Conservation (phyloP, 495 filamentous ascomycete species). For the Aspergillus mulundensis region DNA sequence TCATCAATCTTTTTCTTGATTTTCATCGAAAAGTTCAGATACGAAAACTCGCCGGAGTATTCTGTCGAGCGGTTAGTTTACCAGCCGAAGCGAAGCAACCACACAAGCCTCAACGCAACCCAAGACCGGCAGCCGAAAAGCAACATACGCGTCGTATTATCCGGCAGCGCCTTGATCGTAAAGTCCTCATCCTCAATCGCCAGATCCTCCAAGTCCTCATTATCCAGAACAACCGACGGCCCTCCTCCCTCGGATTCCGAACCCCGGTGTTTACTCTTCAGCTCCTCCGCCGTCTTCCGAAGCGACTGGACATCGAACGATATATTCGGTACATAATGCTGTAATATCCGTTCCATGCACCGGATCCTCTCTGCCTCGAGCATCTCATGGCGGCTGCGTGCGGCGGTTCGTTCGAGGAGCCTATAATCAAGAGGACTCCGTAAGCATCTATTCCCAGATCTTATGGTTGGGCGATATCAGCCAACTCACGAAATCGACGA, state of each 20-base stretch:
- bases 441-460: neutral
- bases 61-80: slow-evolving; percentile 28
- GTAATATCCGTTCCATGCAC: slow-evolving; percentile 42
- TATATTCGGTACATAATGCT: slow-evolving; percentile 41
- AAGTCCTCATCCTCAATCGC: slow-evolving; percentile 45
- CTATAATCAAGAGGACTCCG: slow-evolving; percentile 17
- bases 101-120: no score
- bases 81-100: no score
- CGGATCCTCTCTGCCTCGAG: slow-evolving; percentile 42
- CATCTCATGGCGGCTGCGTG: slow-evolving; percentile 38
- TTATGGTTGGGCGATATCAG: no score
- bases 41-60: slow-evolving; percentile 52
- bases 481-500: slow-evolving; percentile 36
- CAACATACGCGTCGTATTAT: slow-evolving; percentile 45
- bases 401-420: slow-evolving; percentile 33
- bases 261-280: slow-evolving; percentile 35
- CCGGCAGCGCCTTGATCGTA: slow-evolving; percentile 43
- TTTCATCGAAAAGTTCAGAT: slow-evolving; percentile 49
- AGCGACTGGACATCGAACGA: slow-evolving; percentile 43
- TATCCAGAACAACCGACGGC: slow-evolving; percentile 30
- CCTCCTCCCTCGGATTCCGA: slow-evolving; percentile 34
- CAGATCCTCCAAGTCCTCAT: slow-evolving; percentile 40
- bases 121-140: neutral
- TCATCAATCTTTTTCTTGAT: slow-evolving; percentile 47
- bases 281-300: slow-evolving; percentile 37